Conservation (phyloP, 108 stramenopile genomes). For the Cylindrotheca closterium region DNA sequence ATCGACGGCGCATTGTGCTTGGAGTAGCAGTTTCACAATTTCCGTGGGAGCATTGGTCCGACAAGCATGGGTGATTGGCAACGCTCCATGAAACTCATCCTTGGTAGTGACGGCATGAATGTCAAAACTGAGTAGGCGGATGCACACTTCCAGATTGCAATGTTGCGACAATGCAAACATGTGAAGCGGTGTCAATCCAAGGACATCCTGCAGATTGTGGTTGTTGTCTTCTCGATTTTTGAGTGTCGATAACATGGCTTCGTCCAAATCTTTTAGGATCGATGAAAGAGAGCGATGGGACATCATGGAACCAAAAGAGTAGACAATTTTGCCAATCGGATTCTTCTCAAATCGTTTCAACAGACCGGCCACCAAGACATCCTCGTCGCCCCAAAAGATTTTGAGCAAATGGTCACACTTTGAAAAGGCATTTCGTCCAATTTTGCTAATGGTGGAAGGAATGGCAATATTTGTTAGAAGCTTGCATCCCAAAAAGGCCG, state of each 20-base stretch:
- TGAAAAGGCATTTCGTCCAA: background rate
- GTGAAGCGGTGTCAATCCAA: background rate
- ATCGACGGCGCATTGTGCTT: constrained; percentile 4
- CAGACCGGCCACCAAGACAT: background rate
- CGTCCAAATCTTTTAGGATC: background rate
- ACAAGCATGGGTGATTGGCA: background rate
- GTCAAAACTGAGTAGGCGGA: background rate
- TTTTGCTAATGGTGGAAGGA: background rate
- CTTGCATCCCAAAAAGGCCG: background rate
- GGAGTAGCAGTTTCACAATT: background rate
- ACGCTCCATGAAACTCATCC: background rate
- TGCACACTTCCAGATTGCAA: background rate
- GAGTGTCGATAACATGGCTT: background rate
- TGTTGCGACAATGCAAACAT: background rate
- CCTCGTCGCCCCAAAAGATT: background rate
- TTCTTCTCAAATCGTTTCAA: background rate
- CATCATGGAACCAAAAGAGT: too few species aligned
- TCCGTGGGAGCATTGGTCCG: background rate
- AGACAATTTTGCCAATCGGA: background rate
- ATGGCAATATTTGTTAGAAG: background rate
- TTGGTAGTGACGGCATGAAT: background rate
- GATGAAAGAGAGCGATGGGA: background rate
- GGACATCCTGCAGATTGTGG: too few species aligned
- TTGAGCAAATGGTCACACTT: background rate
- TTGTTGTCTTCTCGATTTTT: background rate